Percentiles rank a stretch among this genome's conserved stretches.
These are phyloP conservation scores for Nidularia sp. DNA, from an alignment of 768 basidiomycete species.

Conservation along the genomic window DNA sequence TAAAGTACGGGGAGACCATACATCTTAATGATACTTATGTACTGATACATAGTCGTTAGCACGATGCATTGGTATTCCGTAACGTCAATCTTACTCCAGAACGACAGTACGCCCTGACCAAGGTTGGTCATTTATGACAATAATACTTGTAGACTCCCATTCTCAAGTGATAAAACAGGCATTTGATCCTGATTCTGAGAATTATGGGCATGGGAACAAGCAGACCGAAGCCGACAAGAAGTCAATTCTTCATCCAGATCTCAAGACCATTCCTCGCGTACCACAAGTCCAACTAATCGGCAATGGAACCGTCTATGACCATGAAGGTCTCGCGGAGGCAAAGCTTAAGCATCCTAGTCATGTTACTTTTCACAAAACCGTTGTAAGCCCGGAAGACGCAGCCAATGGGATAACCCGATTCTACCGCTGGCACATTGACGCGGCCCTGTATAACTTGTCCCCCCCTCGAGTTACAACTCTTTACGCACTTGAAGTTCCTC, in stretches of 20 bases:
- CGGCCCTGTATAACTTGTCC: conserved; percentile 69
- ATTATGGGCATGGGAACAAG: conserved; percentile 84
- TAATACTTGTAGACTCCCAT: no score
- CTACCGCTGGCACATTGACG: conserved; percentile 91
- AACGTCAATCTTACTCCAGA: conserved; percentile 57
- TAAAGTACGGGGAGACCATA: conserved; percentile 43
- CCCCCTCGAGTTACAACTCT: conserved; percentile 81
- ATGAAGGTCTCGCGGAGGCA: conserved; percentile 73
- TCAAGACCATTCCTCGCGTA: conserved; percentile 82
- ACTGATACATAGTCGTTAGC: conserved; percentile 27
- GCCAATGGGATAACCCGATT: conserved; percentile 72
- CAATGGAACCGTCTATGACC: conserved; percentile 73
- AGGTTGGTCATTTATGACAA: conserved; percentile 34
- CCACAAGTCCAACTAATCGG: conserved; percentile 90
- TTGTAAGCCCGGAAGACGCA: conserved; percentile 68
- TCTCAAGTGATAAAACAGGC: conserved; percentile 34
- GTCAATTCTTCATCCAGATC: conserved; percentile 80
- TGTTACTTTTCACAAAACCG: conserved; percentile 79
- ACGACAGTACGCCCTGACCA: conserved; percentile 43
- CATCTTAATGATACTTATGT: no score
- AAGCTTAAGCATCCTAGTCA: conserved; percentile 84
- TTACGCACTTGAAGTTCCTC: conserved; percentile 69
- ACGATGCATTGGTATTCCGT: conserved; percentile 72
- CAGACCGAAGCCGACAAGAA: conserved; percentile 66
- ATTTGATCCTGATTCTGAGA: conserved; percentile 58